A percentile compares a stretch with the other conserved stretches of the same genome.
These are phyloP conservation scores for Pythium biforme DNA, from an alignment of 352 stramenopile genomes.

Conservation along the genomic window DNA sequence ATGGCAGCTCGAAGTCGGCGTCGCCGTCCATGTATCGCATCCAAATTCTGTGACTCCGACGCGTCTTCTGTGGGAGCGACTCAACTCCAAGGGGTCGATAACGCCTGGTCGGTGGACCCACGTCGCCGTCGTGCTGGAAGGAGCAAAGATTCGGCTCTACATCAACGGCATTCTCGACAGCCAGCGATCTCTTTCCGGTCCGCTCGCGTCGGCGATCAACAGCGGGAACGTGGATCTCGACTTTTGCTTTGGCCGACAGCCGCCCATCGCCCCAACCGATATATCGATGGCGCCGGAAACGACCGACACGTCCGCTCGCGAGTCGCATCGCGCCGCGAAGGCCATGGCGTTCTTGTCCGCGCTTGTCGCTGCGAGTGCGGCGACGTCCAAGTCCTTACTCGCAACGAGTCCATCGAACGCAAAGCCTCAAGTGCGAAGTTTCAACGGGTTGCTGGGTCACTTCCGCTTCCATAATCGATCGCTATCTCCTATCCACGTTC, in stretches of 20 bases:
- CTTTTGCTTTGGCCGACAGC: constrained; percentile 52
- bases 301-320: background rate
- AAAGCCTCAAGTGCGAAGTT: constrained; percentile 29
- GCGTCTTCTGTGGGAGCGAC: constrained; percentile 43
- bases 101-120: constrained; percentile 74
- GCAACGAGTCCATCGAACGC: constrained; percentile 1
- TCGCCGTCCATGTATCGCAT: constrained; percentile 25
- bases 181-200: constrained; percentile 59
- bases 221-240: constrained; percentile 41
- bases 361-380: constrained; percentile 2
- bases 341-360: constrained; percentile 23
- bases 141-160: constrained; percentile 86
- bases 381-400: background rate
- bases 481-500: constrained; percentile 91
- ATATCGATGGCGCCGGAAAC: background rate
- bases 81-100: constrained; percentile 79
- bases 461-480: constrained; percentile 90
- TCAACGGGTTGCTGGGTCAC: constrained; percentile 83
- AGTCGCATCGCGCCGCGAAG: background rate
- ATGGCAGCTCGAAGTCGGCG: constrained; percentile 60
- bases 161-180: constrained; percentile 88
- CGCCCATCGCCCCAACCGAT: background rate
- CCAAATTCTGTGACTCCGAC: background rate
- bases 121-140: constrained; percentile 84
- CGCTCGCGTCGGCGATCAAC: constrained; percentile 31